Percentiles rank a stretch among this genome's conserved stretches.
Evolutionary conservation across 331 rosid species (phyloP).

Genomic region (Prunus yedoensis): DNA sequence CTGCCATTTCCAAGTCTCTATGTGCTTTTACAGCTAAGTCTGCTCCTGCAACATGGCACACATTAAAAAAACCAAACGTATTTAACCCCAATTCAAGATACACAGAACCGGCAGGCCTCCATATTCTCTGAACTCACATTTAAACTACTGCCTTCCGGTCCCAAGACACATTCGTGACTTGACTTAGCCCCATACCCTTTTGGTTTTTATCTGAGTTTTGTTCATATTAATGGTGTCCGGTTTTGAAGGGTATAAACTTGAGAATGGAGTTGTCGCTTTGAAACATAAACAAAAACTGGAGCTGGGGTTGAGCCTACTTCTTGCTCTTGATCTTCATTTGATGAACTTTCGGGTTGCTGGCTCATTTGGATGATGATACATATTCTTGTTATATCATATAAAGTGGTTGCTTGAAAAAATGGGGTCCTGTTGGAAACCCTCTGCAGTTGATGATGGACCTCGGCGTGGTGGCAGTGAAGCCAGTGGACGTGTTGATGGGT

Average conservation of each 20-base stretch:
- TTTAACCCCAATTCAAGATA: conserved; percentile 68
- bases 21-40: conserved; percentile 80
- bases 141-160: conserved; percentile 54
- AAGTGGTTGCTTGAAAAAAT: conserved; percentile 35
- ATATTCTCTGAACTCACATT: conserved; percentile 73
- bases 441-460: conserved; percentile 44
- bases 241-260: conserved; percentile 43
- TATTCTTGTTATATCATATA: not conserved
- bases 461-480: conserved; percentile 31
- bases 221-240: conserved; percentile 56
- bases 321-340: conserved; percentile 35
- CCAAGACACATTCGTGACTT: conserved; percentile 51
- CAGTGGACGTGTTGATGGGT: conserved; percentile 62
- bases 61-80: conserved; percentile 38
- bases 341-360: conserved; percentile 27
- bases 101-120: conserved; percentile 59
- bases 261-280: conserved; percentile 33
- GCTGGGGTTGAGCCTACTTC: conserved; percentile 17
- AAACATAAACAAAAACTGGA: conserved; percentile 35
- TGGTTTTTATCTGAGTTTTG: conserved; percentile 49
- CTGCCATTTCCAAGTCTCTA: conserved; percentile 55
- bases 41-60: conserved; percentile 60
- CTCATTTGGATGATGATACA: conserved; percentile 40
- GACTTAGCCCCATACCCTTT: conserved; percentile 68
- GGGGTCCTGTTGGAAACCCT: conserved; percentile 83